Conservation (phyloP, 106 monocot species). For the Apostasia shenzhenica region DNA sequence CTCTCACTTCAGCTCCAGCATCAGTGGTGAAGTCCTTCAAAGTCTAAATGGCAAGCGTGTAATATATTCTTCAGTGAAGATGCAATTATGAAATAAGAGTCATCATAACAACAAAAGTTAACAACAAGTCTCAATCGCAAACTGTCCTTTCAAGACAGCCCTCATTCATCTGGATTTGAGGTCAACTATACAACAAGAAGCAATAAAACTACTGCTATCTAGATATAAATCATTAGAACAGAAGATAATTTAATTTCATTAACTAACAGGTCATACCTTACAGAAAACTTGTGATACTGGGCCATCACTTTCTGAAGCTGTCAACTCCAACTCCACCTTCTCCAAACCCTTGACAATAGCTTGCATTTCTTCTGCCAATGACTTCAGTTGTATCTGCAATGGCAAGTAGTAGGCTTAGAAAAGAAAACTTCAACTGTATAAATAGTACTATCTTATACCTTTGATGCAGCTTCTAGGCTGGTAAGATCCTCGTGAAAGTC, state of each 20-base stretch:
- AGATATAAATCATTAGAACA: no score
- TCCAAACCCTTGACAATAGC: constrained; percentile 88
- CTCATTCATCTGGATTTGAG: no score
- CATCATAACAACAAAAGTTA: background rate
- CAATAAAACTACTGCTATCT: no score
- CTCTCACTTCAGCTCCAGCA: constrained; percentile 62
- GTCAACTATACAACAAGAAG: no score
- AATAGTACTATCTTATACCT: constrained; percentile 31
- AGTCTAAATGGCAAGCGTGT: constrained; percentile 32
- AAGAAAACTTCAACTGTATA: background rate
- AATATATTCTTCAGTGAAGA: background rate
- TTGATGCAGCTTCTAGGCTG: constrained; percentile 86
- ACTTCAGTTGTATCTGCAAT: constrained; percentile 72
- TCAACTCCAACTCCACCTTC: constrained; percentile 70
- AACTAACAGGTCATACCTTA: constrained; percentile 35
- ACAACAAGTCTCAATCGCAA: no score
- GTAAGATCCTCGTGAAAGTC: constrained; percentile 73
- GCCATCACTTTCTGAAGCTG: constrained; percentile 91
- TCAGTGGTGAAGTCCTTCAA: constrained; percentile 61
- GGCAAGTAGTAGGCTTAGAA: background rate
- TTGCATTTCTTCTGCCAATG: constrained; percentile 98
- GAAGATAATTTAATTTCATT: no score
- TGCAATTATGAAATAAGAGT: background rate
- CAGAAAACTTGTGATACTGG: constrained; percentile 87
- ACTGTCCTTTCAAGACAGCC: no score